Percentiles rank a stretch among this genome's conserved stretches.
Evolutionary conservation across 768 basidiomycete species (phyloP).

Genomic region (Russula lepida): DNA sequence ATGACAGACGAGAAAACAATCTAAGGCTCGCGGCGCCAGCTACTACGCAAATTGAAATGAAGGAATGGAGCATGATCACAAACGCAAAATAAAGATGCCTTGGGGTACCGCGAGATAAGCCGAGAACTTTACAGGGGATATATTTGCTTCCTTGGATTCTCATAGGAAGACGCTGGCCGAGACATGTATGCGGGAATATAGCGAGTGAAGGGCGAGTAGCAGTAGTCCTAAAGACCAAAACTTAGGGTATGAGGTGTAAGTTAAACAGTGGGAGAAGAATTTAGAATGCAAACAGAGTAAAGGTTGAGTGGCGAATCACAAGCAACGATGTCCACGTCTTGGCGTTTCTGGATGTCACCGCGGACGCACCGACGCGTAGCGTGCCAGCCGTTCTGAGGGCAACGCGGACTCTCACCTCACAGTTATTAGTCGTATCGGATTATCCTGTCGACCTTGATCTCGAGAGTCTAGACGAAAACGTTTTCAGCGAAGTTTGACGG

Average conservation of each 20-base stretch:
- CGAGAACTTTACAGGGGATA: not conserved
- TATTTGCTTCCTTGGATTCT: not conserved
- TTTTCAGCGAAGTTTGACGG: not conserved
- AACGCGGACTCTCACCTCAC: not conserved
- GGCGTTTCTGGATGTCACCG: not conserved
- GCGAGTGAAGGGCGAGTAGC: not conserved
- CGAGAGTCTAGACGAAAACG: not conserved
- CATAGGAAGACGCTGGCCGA: not conserved
- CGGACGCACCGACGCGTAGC: not conserved
- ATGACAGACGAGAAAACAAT: too few species aligned
- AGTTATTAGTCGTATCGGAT: not conserved
- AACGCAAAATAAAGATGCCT: too few species aligned
- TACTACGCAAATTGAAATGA: too few species aligned
- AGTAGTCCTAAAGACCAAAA: not conserved
- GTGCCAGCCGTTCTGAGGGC: not conserved
- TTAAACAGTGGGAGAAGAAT: too few species aligned
- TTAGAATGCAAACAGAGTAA: too few species aligned
- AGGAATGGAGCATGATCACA: too few species aligned
- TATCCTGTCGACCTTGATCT: constrained; percentile 8
- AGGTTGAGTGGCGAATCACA: too few species aligned
- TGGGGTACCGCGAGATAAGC: too few species aligned
- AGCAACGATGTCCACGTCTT: too few species aligned
- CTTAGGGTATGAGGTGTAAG: too few species aligned
- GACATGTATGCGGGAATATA: not conserved
- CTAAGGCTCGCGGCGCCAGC: too few species aligned